Conservation (phyloP, 495 filamentous ascomycete genomes). For the Aspergillus diversus region DNA sequence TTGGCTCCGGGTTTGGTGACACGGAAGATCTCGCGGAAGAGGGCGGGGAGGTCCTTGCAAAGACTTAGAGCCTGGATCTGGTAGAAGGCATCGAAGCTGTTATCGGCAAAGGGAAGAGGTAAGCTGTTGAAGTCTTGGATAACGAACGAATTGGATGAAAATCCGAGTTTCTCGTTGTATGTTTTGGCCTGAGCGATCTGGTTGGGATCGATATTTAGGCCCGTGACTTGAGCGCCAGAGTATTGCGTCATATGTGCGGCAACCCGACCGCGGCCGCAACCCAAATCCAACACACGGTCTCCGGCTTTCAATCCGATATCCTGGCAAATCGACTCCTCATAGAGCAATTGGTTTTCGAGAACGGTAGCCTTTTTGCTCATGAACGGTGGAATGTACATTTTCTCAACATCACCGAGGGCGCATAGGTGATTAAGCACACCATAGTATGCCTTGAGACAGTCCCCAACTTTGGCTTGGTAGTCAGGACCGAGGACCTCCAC, state of each 20-base stretch:
- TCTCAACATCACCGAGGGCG: conserved; percentile 67
- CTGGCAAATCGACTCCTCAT: conserved; percentile 59
- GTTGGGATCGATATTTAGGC: conserved; percentile 65
- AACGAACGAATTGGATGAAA: conserved; percentile 55
- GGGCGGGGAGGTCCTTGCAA: conserved; percentile 56
- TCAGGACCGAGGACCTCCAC: conserved; percentile 57
- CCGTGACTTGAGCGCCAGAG: conserved; percentile 59
- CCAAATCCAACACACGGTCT: conserved; percentile 60
- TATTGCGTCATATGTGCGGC: conserved; percentile 63
- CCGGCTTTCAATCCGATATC: conserved; percentile 55
- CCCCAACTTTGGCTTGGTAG: conserved; percentile 62
- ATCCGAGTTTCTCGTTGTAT: conserved; percentile 54
- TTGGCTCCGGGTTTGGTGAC: conserved; percentile 61
- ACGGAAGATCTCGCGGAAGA: conserved; percentile 60
- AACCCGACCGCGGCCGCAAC: conserved; percentile 63
- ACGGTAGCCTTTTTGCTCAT: conserved; percentile 61
- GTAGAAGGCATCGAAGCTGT: conserved; percentile 64
- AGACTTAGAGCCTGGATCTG: conserved; percentile 66
- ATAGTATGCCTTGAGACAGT: conserved; percentile 64
- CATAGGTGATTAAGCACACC: conserved; percentile 67
- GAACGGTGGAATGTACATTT: conserved; percentile 69
- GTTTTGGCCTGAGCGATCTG: conserved; percentile 59
- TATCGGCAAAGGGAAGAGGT: conserved; percentile 59
- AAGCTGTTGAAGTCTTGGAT: conserved; percentile 61
- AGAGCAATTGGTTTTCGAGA: conserved; percentile 58